Conservation (phyloP, 768 basidiomycete species). For the Fomitopsis pulvina region DNA sequence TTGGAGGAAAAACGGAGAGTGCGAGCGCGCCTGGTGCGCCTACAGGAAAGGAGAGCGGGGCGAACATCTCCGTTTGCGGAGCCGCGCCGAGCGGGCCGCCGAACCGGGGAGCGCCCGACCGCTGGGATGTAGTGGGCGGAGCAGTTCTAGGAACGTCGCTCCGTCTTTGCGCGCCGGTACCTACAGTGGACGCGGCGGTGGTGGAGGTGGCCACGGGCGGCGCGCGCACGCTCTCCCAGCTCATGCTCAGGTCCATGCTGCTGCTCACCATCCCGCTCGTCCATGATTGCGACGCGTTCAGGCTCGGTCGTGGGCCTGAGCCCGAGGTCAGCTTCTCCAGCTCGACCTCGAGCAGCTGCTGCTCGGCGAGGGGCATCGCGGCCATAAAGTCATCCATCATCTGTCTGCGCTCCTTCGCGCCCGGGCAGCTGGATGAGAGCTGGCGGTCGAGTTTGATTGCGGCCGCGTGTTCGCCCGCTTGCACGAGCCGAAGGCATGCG, state of each 20-base stretch:
- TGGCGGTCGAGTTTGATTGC: constrained; percentile 72
- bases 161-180: constrained; percentile 18
- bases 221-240: constrained; percentile 49
- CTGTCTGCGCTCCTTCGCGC: constrained; percentile 47
- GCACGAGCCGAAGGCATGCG: constrained; percentile 71
- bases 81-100: constrained; percentile 22
- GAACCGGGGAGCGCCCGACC: constrained; percentile 31
- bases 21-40: neutral
- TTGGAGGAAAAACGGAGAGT: neutral
- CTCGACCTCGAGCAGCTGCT: constrained; percentile 54
- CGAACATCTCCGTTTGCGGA: constrained; percentile 10
- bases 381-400: constrained; percentile 68
- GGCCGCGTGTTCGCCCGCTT: constrained; percentile 61
- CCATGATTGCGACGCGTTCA: constrained; percentile 6
- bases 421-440: constrained; percentile 33
- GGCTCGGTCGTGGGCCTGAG: constrained; percentile 8
- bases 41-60: constrained; percentile 3
- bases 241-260: constrained; percentile 40
- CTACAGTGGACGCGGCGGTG: neutral
- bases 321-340: constrained; percentile 31
- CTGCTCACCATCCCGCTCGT: constrained; percentile 11
- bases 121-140: constrained; percentile 21
- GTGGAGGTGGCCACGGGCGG: constrained; percentile 16
- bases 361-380: constrained; percentile 56
- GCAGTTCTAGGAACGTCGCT: constrained; percentile 21